Evolutionary conservation across 768 basidiomycete species (phyloP), one percentile per base, ranked within the genome.

Genomic region (Phylloporus sp.): DNA sequence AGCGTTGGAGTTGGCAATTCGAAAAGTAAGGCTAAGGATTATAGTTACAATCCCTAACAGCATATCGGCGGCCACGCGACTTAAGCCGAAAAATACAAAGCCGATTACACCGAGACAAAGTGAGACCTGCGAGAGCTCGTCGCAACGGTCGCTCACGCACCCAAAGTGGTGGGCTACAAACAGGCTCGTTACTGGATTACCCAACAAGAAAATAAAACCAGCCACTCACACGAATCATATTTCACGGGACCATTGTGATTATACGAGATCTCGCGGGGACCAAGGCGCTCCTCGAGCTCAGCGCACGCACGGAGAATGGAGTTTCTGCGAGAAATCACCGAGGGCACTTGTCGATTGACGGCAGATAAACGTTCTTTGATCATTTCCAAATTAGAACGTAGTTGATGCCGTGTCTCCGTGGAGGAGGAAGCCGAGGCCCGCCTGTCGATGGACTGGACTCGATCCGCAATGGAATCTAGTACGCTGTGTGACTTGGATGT

Each of bases 91-190:
- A 2, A 66, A 42, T 7, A 63, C 39, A 38, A 54, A 45, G 47
- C 55, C 55, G 13, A 62, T 55, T 3, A 55, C 54, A 9, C 53
- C 53, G 13, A 68, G 47, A 22, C 66, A 51, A 16, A 64, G 46
- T 9, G 57, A 50, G 10, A 64, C 31, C 39, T 66, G 66, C 3
- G 58, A 54, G 18, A 57, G 32, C 29, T 51, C 50, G 18, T 59
- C 41, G n/a, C 50, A 45, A 6, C 47, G 40, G 23, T 49, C 29
- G 15, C 58, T 52, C 6, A 53, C 44, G 12, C 5, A 20, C 4
- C 49, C 20, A 15, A 46, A 52, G 16, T 56, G 35, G 23, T 56
- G 47, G 15, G 41, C 55, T 56, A 20, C 5, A 38, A n/a, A n/a
- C n/a, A n/a, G n/a, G n/a, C n/a, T n/a, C n/a, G n/a, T n/a, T n/a